Conservation (phyloP, 2,329 filamentous ascomycete species). For the Fusarium torreyae region DNA sequence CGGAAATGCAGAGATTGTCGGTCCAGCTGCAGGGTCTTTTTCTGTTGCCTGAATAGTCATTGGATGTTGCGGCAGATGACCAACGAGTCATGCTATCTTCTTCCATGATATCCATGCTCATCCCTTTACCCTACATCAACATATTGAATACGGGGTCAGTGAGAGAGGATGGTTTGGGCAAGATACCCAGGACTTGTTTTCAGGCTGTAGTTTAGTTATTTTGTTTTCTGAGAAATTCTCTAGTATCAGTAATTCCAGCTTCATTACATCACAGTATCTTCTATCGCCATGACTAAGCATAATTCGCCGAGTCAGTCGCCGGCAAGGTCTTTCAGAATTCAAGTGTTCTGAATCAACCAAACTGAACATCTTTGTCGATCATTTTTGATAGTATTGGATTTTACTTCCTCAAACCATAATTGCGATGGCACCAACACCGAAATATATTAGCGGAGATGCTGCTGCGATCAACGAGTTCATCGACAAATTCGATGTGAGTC, state of each 20-base stretch:
- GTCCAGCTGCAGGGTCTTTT: slow-evolving; percentile 15
- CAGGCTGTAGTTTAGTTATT: neutral
- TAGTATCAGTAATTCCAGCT: slow-evolving; percentile 1
- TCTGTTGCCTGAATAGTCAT: slow-evolving; percentile 7
- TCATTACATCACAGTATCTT: slow-evolving; percentile 5
- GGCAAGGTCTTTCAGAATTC: slow-evolving; percentile 5
- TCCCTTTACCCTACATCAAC: slow-evolving; percentile 15
- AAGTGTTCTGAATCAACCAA: slow-evolving; percentile 6
- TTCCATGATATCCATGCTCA: neutral
- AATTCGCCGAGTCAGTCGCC: slow-evolving; percentile 19
- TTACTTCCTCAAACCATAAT: neutral
- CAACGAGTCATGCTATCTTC: slow-evolving; percentile 1
- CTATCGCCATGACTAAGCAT: slow-evolving; percentile 30
- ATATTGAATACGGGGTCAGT: neutral
- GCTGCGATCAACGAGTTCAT: slow-evolving; percentile 86
- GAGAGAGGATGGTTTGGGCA: neutral
- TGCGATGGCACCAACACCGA: slow-evolving; percentile 57
- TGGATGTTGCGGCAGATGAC: neutral
- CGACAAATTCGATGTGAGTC: slow-evolving; percentile 89
- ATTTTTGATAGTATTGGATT: neutral
- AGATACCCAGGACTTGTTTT: neutral
- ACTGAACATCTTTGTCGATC: slow-evolving; percentile 14
- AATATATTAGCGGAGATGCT: slow-evolving; percentile 84
- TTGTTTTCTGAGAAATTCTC: neutral
- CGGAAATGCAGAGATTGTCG: slow-evolving; percentile 21